Evolutionary conservation across 169 alveolate species (phyloP).

Genomic region (Cryptosporidium sp.): DNA sequence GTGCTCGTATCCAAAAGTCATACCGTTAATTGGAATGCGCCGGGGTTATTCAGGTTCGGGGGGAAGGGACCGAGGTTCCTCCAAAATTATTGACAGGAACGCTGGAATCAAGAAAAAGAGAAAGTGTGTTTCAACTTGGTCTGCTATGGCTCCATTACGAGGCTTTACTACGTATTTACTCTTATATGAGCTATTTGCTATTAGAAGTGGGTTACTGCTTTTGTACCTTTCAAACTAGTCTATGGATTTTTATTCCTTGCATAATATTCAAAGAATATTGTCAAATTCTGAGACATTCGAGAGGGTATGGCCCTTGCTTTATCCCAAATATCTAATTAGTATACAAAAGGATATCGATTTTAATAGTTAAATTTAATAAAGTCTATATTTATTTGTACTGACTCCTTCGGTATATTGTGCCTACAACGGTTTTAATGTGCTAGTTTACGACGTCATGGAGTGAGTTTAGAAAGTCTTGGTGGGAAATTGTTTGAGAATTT

Average conservation of each 20-base stretch:
- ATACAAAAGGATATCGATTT: constrained; percentile 31
- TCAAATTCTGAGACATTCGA: neutral
- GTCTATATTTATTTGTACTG: neutral
- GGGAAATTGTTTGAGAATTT: constrained; percentile 6
- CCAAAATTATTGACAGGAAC: neutral
- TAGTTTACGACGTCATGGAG: constrained; percentile 41
- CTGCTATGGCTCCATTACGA: neutral
- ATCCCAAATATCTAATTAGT: constrained; percentile 21
- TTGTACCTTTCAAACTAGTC: neutral
- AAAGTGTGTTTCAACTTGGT: neutral
- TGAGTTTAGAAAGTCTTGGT: constrained; percentile 36
- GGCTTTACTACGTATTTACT: neutral
- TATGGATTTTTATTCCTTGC: neutral
- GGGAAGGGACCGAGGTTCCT: neutral
- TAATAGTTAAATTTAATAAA: constrained; percentile 10
- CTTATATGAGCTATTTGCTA: neutral
- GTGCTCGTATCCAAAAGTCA: constrained; percentile 99
- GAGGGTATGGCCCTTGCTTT: neutral
- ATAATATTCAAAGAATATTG: neutral
- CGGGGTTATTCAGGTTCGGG: neutral
- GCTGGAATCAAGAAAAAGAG: neutral
- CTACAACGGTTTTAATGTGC: neutral
- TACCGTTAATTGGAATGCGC: constrained; percentile 90
- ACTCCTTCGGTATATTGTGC: neutral
- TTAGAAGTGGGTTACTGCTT: neutral